Conservation (phyloP, 139 green algal genomes). For the Tetradesmus obliquus region DNA sequence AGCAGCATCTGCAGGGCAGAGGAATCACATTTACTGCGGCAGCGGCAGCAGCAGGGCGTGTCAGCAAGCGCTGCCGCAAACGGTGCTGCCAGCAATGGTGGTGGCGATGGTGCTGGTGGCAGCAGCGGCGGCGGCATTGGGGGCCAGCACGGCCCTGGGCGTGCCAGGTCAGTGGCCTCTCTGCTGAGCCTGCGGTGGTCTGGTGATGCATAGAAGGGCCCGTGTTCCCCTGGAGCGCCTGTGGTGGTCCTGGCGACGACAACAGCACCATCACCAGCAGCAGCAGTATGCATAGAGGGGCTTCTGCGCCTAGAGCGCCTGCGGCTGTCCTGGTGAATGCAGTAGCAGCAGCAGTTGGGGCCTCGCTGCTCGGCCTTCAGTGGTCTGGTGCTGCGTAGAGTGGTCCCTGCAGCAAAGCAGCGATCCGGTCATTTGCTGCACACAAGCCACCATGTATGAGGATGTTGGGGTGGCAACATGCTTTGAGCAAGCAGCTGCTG, state of each 20-base stretch:
- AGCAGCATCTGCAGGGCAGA: background rate
- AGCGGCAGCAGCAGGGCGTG: background rate
- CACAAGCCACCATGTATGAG: background rate
- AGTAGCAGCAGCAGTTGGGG: background rate
- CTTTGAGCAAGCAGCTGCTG: background rate
- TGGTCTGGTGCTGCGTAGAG: too few relatives aligned
- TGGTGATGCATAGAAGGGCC: background rate
- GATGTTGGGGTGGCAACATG: background rate
- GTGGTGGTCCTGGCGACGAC: background rate
- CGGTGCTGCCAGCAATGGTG: background rate
- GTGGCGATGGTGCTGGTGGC: background rate
- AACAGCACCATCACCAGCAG: background rate
- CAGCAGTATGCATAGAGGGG: background rate
- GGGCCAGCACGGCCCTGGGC: background rate
- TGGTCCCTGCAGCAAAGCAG: too few relatives aligned
- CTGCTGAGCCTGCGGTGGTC: background rate
- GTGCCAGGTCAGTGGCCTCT: background rate
- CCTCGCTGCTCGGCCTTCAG: background rate
- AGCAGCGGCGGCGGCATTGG: background rate
- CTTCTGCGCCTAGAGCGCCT: background rate
- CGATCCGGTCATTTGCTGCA: background rate
- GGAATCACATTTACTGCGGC: background rate
- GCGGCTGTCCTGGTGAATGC: background rate
- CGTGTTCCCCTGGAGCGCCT: background rate
- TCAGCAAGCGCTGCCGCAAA: background rate